Percentiles rank a stretch among this genome's conserved stretches.
These are phyloP conservation scores for Articulospora tetracladia DNA, from an alignment of 495 filamentous ascomycete species.

Conservation along the genomic window DNA sequence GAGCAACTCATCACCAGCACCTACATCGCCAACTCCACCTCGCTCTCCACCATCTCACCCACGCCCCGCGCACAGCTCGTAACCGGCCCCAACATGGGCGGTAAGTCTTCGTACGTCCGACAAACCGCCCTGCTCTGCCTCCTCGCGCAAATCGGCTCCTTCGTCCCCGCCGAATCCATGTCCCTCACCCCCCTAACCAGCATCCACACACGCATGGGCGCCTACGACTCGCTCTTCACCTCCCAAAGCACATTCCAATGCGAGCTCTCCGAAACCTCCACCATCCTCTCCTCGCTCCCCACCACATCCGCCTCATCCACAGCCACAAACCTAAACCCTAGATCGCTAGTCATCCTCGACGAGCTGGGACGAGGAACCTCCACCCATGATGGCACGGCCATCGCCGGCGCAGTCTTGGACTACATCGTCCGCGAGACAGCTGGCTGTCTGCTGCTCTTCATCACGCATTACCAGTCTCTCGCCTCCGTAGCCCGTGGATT, in stretches of 20 bases:
- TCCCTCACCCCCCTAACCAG: constrained; percentile 80
- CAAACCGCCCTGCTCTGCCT: constrained; percentile 88
- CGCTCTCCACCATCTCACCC: constrained; percentile 52
- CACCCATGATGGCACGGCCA: constrained; percentile 94
- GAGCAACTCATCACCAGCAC: constrained; percentile 81
- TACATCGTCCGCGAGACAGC: constrained; percentile 70
- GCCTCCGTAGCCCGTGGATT: constrained; percentile 78
- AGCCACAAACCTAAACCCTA: constrained; percentile 30
- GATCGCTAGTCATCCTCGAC: constrained; percentile 87
- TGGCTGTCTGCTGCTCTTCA: constrained; percentile 77
- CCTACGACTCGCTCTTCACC: constrained; percentile 92
- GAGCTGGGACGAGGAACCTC: constrained; percentile 90
- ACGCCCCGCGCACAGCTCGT: constrained; percentile 75
- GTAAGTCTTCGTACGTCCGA: constrained; percentile 92
- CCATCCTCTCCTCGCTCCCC: constrained; percentile 81
- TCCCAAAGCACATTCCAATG: constrained; percentile 98
- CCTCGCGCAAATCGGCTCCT: constrained; percentile 92
- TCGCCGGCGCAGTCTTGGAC: constrained; percentile 87
- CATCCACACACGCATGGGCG: constrained; percentile 95
- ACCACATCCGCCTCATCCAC: constrained; percentile 54
- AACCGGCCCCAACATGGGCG: constrained; percentile 98
- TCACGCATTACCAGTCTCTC: constrained; percentile 93
- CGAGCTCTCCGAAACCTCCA: constrained; percentile 85
- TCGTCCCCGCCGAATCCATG: constrained; percentile 78
- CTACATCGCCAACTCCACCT: constrained; percentile 90